These are phyloP conservation scores for Nasturtium officinale DNA, from an alignment of 345 rosid species.

Conservation along the genomic window DNA sequence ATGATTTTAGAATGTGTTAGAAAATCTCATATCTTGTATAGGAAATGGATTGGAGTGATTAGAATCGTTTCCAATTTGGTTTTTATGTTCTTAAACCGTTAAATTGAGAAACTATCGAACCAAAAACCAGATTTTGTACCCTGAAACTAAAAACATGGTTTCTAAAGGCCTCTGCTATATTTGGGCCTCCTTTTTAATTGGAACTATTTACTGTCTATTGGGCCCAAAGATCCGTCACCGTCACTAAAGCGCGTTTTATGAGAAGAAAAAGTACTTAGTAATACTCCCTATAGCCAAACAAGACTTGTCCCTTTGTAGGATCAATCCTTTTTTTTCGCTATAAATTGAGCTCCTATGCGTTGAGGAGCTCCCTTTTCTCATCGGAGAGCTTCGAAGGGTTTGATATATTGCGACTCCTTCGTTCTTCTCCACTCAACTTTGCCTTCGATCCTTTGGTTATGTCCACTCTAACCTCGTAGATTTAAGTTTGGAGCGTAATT, in stretches of 20 bases:
- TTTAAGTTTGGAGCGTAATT: slow-evolving; percentile 29
- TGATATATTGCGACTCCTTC: slow-evolving; percentile 33
- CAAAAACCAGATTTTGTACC: background rate
- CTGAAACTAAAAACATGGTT: no score
- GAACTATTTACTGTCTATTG: background rate
- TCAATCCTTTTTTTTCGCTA: slow-evolving; percentile 21
- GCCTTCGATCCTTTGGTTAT: slow-evolving; percentile 12
- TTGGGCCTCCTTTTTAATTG: background rate
- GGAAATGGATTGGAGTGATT: background rate
- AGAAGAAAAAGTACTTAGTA: background rate
- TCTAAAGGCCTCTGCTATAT: background rate
- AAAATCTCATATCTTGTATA: background rate
- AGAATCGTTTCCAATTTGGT: background rate
- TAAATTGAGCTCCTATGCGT: slow-evolving; percentile 8
- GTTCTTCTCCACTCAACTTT: slow-evolving; percentile 6
- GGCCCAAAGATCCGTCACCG: slow-evolving; percentile 1
- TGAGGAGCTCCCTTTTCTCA: background rate
- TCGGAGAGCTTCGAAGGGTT: slow-evolving; percentile 31
- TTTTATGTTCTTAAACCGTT: background rate
- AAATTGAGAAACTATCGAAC: background rate
- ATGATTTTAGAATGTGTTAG: background rate
- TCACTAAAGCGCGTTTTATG: background rate
- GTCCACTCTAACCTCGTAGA: slow-evolving; percentile 18
- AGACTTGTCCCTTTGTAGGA: slow-evolving; percentile 18
- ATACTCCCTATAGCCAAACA: slow-evolving; percentile 37